Evolutionary conservation across 805 yeast species (phyloP), one percentile per base, ranked within the genome.

Genomic region (Kluyveromyces starmeri): DNA sequence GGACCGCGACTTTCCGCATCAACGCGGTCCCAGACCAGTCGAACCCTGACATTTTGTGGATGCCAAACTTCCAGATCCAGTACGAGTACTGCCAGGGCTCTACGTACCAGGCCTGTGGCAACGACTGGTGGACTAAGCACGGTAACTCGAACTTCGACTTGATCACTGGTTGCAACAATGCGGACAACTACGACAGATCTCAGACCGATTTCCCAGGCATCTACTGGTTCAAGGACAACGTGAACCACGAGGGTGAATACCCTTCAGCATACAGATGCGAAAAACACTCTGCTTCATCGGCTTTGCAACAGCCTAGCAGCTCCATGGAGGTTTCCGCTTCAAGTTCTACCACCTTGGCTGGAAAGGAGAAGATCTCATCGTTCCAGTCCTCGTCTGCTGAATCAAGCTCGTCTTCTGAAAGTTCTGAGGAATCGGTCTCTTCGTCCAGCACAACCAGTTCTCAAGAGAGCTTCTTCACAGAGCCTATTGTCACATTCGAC

Each of bases 141-240:
- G 47, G 47, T 14, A 21, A 39, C 8, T 31, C 39, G 5, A 24
- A 43, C 1, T 48, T 47, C 15, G 43, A 44, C 25, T 30, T 48
- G 32, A 25, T 21, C 13, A 43, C 47, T 16, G 52, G 51, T 18
- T 48, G 53, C 33, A 32, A 34, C 23, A 36, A 36, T 15, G 28
- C 30, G 21, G 50, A 46, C 25, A 38, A 37, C 20, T 37, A 42
- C 25, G 45, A 43, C 4, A 37, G 40, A 20, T 45, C 52, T 9
- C 46, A 45, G 32, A 43, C 49, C 6, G 40, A 41, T 33, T n/a
- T n/a, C n/a, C 37, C 48, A 27, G 45, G 51, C 9, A 48, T 47
- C 6, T 47, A 22, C 26, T 38, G 32, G 30, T 47, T 50, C 51
- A 19, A 32, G 12, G 23, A 14, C 14, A 8, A 28, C 9, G 18